Evolutionary conservation across 1,284 basidiomycete species (phyloP).

Genomic region (Gymnopus androsaceus): DNA sequence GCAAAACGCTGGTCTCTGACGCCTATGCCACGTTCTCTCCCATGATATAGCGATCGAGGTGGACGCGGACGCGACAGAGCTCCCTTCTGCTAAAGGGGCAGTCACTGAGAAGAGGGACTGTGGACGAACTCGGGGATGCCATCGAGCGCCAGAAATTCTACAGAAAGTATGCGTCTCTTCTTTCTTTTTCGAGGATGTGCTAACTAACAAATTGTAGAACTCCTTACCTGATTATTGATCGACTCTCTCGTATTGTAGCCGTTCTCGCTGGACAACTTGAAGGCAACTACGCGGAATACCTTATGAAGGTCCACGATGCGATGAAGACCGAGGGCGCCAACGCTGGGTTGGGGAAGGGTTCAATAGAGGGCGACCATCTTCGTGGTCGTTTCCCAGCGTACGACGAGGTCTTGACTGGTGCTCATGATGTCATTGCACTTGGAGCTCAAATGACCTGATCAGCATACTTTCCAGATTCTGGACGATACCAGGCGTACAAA

Average conservation of each 20-base stretch:
- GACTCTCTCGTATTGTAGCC: neutral
- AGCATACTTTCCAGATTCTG: too few relatives aligned
- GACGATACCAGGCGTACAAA: too few relatives aligned
- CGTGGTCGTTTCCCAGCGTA: constrained; percentile 1
- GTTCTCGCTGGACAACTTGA: constrained; percentile 3
- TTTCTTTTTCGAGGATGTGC: neutral
- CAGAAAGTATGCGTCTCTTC: neutral
- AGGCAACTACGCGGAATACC: neutral
- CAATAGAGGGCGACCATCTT: neutral
- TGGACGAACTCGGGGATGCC: neutral
- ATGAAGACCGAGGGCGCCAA: neutral
- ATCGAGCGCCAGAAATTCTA: neutral
- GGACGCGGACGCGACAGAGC: neutral
- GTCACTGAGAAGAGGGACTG: constrained; percentile 5
- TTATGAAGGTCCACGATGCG: neutral
- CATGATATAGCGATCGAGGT: neutral
- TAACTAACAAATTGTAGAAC: neutral
- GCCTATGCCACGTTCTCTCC: neutral
- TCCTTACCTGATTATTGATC: neutral
- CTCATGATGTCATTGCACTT: too few relatives aligned
- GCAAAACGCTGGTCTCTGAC: neutral
- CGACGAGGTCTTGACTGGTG: too few relatives aligned
- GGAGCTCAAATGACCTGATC: too few relatives aligned
- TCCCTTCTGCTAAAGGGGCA: constrained; percentile 6
- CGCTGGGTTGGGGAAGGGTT: neutral